Percentiles rank a stretch among this genome's conserved stretches.
Evolutionary conservation across 2,329 filamentous ascomycete genomes (phyloP).

Genomic region (Aaosphaeria pasadenensis): DNA sequence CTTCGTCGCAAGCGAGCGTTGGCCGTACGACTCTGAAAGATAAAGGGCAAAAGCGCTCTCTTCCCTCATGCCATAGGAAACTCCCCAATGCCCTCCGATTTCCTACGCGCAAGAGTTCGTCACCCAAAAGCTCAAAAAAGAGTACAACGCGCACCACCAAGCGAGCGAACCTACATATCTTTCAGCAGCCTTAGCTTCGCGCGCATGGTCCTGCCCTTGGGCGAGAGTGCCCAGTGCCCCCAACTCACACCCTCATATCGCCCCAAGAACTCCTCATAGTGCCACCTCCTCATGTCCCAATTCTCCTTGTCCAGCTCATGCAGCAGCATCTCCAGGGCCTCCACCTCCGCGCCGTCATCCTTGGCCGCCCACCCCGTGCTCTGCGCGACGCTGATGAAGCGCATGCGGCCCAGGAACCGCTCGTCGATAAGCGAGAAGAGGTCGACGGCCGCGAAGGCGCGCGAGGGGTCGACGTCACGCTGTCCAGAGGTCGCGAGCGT

Average conservation of each 20-base stretch:
- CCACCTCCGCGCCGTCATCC: constrained; percentile 31
- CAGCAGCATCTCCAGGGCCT: constrained; percentile 38
- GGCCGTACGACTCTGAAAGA: too few species aligned
- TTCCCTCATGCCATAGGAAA: too few species aligned
- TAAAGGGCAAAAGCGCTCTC: too few species aligned
- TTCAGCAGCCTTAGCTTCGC: constrained; percentile 17
- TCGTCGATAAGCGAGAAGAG: constrained; percentile 41
- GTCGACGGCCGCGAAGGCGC: constrained; percentile 42
- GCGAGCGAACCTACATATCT: constrained; percentile 10
- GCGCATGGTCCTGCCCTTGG: constrained; percentile 19
- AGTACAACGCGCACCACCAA: too few species aligned
- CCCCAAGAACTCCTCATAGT: constrained; percentile 20
- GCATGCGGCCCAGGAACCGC: constrained; percentile 37
- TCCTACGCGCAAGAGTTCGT: too few species aligned
- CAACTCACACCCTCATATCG: constrained; percentile 11
- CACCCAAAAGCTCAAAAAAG: too few species aligned
- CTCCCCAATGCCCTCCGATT: too few species aligned
- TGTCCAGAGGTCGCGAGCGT: constrained; percentile 41
- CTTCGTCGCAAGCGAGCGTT: too few species aligned
- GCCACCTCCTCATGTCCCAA: constrained; percentile 33
- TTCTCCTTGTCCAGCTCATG: constrained; percentile 37
- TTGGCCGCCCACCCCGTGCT: constrained; percentile 39
- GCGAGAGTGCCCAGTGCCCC: constrained; percentile 19
- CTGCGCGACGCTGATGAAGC: constrained; percentile 36
- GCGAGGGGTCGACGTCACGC: constrained; percentile 22